Percentiles rank a stretch among this genome's conserved stretches.
These are phyloP conservation scores for Daldinia bambusicola DNA, from an alignment of 495 filamentous ascomycete genomes.

Conservation along the genomic window DNA sequence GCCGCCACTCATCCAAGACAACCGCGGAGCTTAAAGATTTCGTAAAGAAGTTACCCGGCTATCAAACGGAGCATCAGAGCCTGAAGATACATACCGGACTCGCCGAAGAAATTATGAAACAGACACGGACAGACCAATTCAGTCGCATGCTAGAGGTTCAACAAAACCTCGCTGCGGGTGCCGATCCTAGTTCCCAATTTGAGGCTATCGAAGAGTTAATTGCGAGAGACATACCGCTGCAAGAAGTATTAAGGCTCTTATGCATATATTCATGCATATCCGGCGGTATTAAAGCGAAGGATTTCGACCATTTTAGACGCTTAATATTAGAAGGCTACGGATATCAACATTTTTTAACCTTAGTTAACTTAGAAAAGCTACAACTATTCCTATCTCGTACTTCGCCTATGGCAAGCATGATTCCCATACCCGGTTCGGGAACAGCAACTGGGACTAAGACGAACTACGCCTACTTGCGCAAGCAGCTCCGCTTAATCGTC, in stretches of 20 bases:
- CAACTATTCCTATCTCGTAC: conserved; percentile 79
- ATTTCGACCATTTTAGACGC: conserved; percentile 88
- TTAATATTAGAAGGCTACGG: conserved; percentile 93
- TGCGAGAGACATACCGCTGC: conserved; percentile 79
- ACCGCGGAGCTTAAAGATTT: conserved; percentile 91
- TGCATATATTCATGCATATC: conserved; percentile 92
- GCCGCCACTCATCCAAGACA: conserved; percentile 86
- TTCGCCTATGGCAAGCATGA: conserved; percentile 74
- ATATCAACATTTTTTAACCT: conserved; percentile 90
- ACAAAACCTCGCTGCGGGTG: conserved; percentile 92
- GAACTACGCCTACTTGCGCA: conserved; percentile 88
- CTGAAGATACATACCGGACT: conserved; percentile 90
- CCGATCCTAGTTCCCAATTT: conserved; percentile 87
- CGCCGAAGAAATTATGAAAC: conserved; percentile 93
- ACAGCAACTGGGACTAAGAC: conserved; percentile 74
- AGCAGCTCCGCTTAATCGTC: conserved; percentile 85
- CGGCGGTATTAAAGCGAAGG: conserved; percentile 85
- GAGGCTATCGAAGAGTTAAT: conserved; percentile 94
- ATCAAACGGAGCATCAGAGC: conserved; percentile 93
- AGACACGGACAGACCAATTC: conserved; percentile 88
- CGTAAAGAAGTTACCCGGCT: conserved; percentile 88
- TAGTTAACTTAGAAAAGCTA: conserved; percentile 89
- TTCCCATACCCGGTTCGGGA: conserved; percentile 68
- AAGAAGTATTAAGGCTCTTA: conserved; percentile 81
- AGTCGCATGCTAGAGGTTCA: conserved; percentile 90